A percentile compares a stretch with the other conserved stretches of the same genome.
Evolutionary conservation across 2,329 filamentous ascomycete genomes (phyloP).

Genomic region (Lasiodiplodia sp.): DNA sequence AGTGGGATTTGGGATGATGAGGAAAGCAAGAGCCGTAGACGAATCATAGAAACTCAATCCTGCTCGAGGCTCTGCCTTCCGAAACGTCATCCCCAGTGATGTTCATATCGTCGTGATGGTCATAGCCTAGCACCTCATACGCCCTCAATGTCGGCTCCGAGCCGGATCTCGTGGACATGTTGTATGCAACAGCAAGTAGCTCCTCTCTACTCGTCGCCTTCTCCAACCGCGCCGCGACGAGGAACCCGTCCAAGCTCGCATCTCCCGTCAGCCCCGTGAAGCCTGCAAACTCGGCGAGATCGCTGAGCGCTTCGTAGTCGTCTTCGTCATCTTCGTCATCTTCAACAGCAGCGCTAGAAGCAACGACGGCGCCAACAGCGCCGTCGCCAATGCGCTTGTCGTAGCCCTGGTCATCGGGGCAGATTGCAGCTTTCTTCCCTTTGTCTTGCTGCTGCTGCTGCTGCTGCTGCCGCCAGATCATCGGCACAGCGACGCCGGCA

Average conservation of each 20-base stretch:
- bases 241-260: background rate
- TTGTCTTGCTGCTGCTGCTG: background rate
- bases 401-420: too few relatives aligned
- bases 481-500: background rate
- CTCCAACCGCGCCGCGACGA: background rate
- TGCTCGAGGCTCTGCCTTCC: background rate
- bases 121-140: background rate
- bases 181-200: background rate
- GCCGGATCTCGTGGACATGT: background rate
- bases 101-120: background rate
- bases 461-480: background rate
- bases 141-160: background rate
- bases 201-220: background rate
- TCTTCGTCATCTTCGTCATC: background rate
- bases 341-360: background rate
- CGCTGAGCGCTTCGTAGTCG: background rate
- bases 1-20: background rate
- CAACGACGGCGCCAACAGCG: background rate
- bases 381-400: background rate
- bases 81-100: background rate
- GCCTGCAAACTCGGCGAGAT: slow-evolving; percentile 10
- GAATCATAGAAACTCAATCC: background rate
- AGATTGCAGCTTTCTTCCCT: too few relatives aligned
- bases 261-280: slow-evolving; percentile 13
- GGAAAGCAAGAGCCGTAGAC: background rate